phyloP scores from a whole-genome alignment of 768 basidiomycete genomes.

The Hemileccinum impolitum region DNA sequence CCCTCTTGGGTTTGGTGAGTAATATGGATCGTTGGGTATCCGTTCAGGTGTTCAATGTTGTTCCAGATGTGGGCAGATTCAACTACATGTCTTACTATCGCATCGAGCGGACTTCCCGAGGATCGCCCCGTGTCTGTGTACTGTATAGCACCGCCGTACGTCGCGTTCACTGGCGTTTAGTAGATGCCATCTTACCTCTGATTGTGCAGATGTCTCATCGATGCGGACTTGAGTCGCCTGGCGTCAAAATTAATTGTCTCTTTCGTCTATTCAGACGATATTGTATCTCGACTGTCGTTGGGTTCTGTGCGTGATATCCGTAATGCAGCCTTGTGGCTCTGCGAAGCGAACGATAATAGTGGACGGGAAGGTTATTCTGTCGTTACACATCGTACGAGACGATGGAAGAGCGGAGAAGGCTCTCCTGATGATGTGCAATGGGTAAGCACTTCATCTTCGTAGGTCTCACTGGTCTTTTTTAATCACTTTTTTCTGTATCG shows the following conservation, averaged over 20 bases:
- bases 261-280: slow-evolving; percentile 79
- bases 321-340: slow-evolving; percentile 76
- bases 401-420: slow-evolving; percentile 62
- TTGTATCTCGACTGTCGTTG: slow-evolving; percentile 74
- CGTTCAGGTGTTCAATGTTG: background rate
- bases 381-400: slow-evolving; percentile 47
- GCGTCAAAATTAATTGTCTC: slow-evolving; percentile 66
- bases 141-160: slow-evolving; percentile 78
- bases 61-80: slow-evolving; percentile 84
- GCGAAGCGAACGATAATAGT: slow-evolving; percentile 55
- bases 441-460: slow-evolving; percentile 37
- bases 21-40: background rate
- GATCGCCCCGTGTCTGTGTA: slow-evolving; percentile 69
- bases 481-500: background rate
- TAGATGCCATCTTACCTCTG: background rate
- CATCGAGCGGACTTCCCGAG: slow-evolving; percentile 66
- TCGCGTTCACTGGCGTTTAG: slow-evolving; percentile 7
- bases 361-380: slow-evolving; percentile 38
- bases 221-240: slow-evolving; percentile 56
- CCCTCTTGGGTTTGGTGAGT: slow-evolving; percentile 67
- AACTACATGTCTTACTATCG: slow-evolving; percentile 63
- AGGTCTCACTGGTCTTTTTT: background rate
- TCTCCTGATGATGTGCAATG: slow-evolving; percentile 46
- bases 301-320: slow-evolving; percentile 75
- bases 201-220: slow-evolving; percentile 52